Conservation (phyloP, 108 stramenopile species). For the Cyclotella distinguenda region DNA sequence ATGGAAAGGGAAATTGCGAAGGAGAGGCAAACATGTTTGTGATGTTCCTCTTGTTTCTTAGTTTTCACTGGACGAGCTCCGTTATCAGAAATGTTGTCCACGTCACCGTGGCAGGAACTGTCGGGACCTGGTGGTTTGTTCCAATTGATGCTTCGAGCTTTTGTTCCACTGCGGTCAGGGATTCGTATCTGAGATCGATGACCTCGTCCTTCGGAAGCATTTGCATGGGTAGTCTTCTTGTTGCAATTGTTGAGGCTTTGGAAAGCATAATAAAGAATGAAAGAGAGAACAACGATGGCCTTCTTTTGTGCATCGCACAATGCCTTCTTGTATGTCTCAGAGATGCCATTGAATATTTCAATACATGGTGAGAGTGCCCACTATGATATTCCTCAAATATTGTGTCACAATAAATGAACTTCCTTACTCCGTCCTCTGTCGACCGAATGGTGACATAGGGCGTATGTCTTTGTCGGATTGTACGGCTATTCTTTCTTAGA, state of each 20-base stretch:
- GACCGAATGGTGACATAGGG: no score
- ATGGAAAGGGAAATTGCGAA: slow-evolving; percentile 54
- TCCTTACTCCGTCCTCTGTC: no score
- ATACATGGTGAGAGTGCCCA: slow-evolving; percentile 40
- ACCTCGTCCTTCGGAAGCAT: slow-evolving; percentile 84
- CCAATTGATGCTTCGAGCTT: slow-evolving; percentile 59
- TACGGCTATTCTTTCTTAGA: slow-evolving; percentile 69
- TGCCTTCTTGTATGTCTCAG: slow-evolving; percentile 69
- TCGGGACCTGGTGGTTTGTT: slow-evolving; percentile 76
- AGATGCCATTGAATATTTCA: slow-evolving; percentile 69
- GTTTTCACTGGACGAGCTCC: slow-evolving; percentile 77
- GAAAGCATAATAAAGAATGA: slow-evolving; percentile 57
- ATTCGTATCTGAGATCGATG: slow-evolving; percentile 53
- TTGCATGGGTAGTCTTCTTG: slow-evolving; percentile 62
- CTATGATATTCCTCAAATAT: neutral
- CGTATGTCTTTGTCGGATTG: slow-evolving; percentile 66
- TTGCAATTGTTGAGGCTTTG: slow-evolving; percentile 73
- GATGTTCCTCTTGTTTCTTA: slow-evolving; percentile 63
- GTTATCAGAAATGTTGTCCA: slow-evolving; percentile 85
- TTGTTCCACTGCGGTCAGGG: slow-evolving; percentile 62
- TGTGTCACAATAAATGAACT: no score
- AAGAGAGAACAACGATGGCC: slow-evolving; percentile 43
- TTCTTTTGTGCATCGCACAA: slow-evolving; percentile 62
- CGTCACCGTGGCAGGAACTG: slow-evolving; percentile 74
- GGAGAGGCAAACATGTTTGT: slow-evolving; percentile 28